These are phyloP conservation scores for Amaranthus hypochondriacus DNA, from an alignment of 148 eudicot genomes.

Conservation along the genomic window DNA sequence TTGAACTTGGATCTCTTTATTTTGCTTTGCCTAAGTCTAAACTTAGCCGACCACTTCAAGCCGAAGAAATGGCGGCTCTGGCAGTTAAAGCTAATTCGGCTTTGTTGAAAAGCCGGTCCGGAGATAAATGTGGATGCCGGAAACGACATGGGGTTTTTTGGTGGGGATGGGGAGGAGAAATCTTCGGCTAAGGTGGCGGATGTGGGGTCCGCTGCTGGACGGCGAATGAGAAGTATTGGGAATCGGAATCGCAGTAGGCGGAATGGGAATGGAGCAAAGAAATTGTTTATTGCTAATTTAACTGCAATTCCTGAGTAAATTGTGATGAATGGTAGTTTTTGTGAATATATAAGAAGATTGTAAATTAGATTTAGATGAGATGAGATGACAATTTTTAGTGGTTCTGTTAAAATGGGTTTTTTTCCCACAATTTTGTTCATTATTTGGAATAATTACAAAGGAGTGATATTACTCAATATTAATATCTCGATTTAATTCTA, in stretches of 20 bases:
- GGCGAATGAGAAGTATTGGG: slow-evolving; percentile 4
- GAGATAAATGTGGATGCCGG: slow-evolving; percentile 42
- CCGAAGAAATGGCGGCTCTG: slow-evolving; percentile 92
- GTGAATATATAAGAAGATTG: slow-evolving; percentile 2
- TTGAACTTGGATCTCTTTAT: slow-evolving; percentile 69
- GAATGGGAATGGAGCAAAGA: slow-evolving; percentile 28
- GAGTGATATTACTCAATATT: background rate
- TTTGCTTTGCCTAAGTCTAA: slow-evolving; percentile 62
- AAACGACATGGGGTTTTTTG: slow-evolving; percentile 18
- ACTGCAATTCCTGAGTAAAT: slow-evolving; percentile 58
- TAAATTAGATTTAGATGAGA: slow-evolving; percentile 6
- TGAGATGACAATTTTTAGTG: background rate
- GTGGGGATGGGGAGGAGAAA: slow-evolving; percentile 14
- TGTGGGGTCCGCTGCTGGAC: slow-evolving; percentile 19
- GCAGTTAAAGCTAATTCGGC: slow-evolving; percentile 91
- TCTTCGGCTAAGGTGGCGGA: slow-evolving; percentile 34
- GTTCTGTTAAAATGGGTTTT: slow-evolving; percentile 2
- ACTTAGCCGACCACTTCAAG: slow-evolving; percentile 41
- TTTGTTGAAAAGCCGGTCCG: slow-evolving; percentile 32
- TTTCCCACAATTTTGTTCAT: slow-evolving; percentile 10
- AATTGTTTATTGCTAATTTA: slow-evolving; percentile 37
- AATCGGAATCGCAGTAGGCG: slow-evolving; percentile 12
- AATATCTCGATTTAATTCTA: background rate
- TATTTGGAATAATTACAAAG: background rate
- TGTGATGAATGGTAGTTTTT: background rate